A percentile compares a stretch with the other conserved stretches of the same genome.
Conservation (phyloP, 2,329 filamentous ascomycete species). For the Epichloe elymi region DNA sequence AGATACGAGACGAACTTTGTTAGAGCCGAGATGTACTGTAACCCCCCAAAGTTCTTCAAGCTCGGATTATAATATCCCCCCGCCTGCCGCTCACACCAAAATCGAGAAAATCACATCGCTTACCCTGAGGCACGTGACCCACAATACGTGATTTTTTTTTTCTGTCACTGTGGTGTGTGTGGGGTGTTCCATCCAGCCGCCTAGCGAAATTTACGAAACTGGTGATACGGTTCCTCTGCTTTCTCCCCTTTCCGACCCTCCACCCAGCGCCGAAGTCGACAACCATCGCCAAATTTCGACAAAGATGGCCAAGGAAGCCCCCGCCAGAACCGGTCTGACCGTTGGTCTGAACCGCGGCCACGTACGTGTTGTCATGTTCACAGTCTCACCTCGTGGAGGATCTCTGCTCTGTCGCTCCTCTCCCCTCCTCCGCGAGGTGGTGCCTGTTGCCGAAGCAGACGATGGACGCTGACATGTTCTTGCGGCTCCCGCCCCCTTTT, state of each 20-base stretch:
- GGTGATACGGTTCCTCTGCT: conserved; percentile 2
- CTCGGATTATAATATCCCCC: not conserved
- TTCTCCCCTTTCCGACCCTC: conserved; percentile 15
- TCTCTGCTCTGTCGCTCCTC: conserved; percentile 36
- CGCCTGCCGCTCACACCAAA: not conserved
- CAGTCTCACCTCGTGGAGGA: conserved; percentile 64
- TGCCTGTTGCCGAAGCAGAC: conserved; percentile 28
- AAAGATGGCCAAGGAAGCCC: conserved; percentile 47
- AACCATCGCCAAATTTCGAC: conserved; percentile 20
- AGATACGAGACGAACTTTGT: no score
- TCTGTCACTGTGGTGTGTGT: not conserved
- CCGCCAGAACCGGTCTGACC: conserved; percentile 44
- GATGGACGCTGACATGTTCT: conserved; percentile 48
- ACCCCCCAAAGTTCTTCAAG: not conserved
- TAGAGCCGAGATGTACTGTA: no score
- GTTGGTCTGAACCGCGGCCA: conserved; percentile 51
- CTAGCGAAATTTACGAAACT: conserved; percentile 12
- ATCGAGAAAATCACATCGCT: conserved; percentile 2
- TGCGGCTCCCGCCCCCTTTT: conserved; percentile 15
- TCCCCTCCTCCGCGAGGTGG: conserved; percentile 14
- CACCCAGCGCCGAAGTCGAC: conserved; percentile 14
- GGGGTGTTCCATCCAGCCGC: conserved; percentile 1
- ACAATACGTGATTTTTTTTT: conserved; percentile 9
- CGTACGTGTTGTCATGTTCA: conserved; percentile 34
- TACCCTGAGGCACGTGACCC: conserved; percentile 16